phyloP scores from a whole-genome alignment of 108 stramenopile species.

The Cylindrotheca closterium region DNA sequence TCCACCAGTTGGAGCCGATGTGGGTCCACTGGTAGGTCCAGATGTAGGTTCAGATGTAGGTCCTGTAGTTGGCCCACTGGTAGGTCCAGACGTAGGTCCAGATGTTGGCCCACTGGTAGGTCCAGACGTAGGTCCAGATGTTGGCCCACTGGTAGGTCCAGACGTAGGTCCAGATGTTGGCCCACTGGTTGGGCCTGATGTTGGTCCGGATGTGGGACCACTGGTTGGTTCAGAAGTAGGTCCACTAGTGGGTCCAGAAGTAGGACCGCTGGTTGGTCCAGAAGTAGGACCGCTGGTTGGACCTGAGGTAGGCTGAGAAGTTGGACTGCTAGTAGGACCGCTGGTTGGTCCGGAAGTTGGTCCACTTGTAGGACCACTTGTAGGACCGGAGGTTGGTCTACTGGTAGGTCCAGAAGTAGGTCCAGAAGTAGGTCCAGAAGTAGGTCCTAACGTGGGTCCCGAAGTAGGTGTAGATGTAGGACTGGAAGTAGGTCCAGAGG shows the following conservation, averaged over 20 bases:
- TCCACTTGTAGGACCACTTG: constrained; percentile 8
- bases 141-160: too few relatives aligned
- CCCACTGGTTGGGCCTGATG: constrained; percentile 6
- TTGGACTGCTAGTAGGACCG: constrained; percentile 4
- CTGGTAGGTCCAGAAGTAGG: constrained; percentile 3
- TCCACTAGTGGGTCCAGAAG: neutral
- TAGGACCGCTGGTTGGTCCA: neutral
- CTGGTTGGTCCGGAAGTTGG: constrained; percentile 7
- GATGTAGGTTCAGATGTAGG: too few relatives aligned
- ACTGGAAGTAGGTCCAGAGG: neutral
- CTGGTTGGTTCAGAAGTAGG: too few relatives aligned
- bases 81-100: too few relatives aligned
- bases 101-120: constrained; percentile 13
- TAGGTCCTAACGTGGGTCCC: constrained; percentile 1
- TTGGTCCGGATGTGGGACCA: constrained; percentile 1
- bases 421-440: neutral
- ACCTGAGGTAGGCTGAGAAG: constrained; percentile 10
- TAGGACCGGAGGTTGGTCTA: constrained; percentile 19
- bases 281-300: constrained; percentile 5
- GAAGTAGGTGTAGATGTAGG: constrained; percentile 1
- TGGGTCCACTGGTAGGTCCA: too few relatives aligned
- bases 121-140: neutral
- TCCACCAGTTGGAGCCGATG: too few relatives aligned
- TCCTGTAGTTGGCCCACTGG: constrained; percentile 11
- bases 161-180: constrained; percentile 8